Base-by-base conservation (phyloP, 2,329 filamentous ascomycete genomes). In the Aspergillus fructus region DNA sequence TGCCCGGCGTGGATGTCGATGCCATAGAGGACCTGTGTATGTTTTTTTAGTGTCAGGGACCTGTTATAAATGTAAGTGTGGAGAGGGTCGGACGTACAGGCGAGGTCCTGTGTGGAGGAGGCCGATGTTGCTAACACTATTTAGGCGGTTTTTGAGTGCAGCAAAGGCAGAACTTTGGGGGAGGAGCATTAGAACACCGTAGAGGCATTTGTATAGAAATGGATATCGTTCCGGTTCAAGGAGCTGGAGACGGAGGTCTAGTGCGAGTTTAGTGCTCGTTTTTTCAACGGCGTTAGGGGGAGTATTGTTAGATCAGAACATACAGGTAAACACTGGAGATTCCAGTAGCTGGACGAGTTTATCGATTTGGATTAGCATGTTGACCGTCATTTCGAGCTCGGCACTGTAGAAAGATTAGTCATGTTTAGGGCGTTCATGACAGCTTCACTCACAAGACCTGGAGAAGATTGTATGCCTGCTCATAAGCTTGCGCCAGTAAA, bases 331-430 rank as follows among this genome's bases (percentile, higher is more conserved):
- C 1, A 99, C 94, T 0, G 94, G 94, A 0, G 93, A 97, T 73
- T 99, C 94, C 40, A 99, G 86, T 15, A 99, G 83, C 73, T 99
- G 94, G 12, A 99, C 94, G 15, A 99, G 83, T 74, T 99, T 99
- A 75, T 99, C 94, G 65, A 99, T 97, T 73, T 99, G 96, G 43
- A 99, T 99, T 55, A 99, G 84, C 76, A 97, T 96, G 67, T 96
- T 96, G 66, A 99, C 94, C 0, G 93, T 97, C 91, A 99, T 97
- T 73, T 99, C 94, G 49, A 99, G 81, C 68, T 99, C 94, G 59
- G 91, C 94, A 75, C 91, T 96, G 62, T 9, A n/a, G 12, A 34
- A 42, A 47, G 71, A 71, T 70, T 58, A 67, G 62, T 43, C 37
- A 13, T 27, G 30, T 30, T 49, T 23, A 2, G 9, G 13, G 19